Percentiles rank a stretch among this genome's conserved stretches.
phyloP scores from a whole-genome alignment of 495 filamentous ascomycete genomes.

The Neurospora sp. region DNA sequence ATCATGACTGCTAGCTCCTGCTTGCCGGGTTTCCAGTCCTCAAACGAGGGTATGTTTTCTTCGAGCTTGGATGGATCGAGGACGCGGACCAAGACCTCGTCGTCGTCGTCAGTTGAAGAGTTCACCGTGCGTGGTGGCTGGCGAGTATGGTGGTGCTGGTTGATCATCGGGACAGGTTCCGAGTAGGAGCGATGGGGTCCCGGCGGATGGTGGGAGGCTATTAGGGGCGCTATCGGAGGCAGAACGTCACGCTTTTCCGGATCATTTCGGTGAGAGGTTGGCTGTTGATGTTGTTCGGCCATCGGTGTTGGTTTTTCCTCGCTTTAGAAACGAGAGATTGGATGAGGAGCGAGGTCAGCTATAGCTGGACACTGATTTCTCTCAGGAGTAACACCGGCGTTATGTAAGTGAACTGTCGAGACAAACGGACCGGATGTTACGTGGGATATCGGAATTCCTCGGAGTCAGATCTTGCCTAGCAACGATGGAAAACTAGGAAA shows the following conservation, averaged over 20 bases:
- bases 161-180: background rate
- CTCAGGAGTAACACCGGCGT: background rate
- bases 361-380: background rate
- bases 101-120: background rate
- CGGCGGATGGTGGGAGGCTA: background rate
- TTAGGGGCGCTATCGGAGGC: background rate
- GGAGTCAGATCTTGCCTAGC: background rate
- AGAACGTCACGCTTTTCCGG: background rate
- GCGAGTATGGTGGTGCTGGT: background rate
- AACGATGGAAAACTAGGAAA: background rate
- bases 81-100: background rate
- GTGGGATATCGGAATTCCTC: background rate
- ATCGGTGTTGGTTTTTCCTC: background rate
- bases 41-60: slow-evolving; percentile 8
- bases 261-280: background rate
- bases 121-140: background rate
- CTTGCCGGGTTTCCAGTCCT: slow-evolving; percentile 26
- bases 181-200: background rate
- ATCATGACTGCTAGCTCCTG: slow-evolving; percentile 32
- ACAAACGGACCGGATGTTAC: background rate
- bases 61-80: slow-evolving; percentile 7
- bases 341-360: background rate
- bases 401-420: background rate
- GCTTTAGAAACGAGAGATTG: background rate
- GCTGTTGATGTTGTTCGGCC: background rate